A percentile compares a stretch with the other conserved stretches of the same genome.
These are phyloP conservation scores for Neurospora sublineolata DNA, from an alignment of 495 filamentous ascomycete species.

Conservation along the genomic window DNA sequence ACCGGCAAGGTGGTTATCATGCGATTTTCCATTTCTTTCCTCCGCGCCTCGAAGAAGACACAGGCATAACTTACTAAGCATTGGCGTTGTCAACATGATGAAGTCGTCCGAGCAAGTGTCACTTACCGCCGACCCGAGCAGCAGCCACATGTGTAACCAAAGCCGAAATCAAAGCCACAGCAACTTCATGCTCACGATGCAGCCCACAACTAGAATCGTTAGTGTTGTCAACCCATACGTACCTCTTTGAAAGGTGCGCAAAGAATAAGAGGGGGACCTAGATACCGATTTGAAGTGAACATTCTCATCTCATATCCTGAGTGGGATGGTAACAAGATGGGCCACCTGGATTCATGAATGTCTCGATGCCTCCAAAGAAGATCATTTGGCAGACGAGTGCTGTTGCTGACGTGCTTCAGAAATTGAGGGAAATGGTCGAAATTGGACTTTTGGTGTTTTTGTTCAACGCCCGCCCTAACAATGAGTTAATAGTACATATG, in stretches of 20 bases:
- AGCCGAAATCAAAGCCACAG: not conserved
- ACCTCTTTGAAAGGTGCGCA: not conserved
- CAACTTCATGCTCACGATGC: not conserved
- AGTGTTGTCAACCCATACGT: not conserved
- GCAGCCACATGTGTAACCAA: not conserved
- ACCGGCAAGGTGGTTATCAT: not conserved
- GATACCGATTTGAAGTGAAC: not conserved
- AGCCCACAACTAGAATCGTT: not conserved
- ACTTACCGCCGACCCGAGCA: not conserved
- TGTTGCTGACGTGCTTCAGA: not conserved
- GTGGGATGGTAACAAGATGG: not conserved
- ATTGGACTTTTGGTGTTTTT: not conserved
- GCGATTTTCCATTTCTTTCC: not conserved
- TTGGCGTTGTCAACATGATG: not conserved
- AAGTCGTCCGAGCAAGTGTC: not conserved
- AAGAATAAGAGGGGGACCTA: not conserved
- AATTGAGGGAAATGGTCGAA: not conserved
- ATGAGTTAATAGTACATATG: not conserved
- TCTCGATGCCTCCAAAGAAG: not conserved
- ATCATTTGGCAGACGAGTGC: not conserved
- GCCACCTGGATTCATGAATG: not conserved
- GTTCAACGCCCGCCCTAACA: not conserved
- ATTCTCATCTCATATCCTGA: not conserved
- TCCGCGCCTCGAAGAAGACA: not conserved
- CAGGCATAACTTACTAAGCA: not conserved